Conservation (phyloP, 495 filamentous ascomycete species). For the Cercophora sp. region DNA sequence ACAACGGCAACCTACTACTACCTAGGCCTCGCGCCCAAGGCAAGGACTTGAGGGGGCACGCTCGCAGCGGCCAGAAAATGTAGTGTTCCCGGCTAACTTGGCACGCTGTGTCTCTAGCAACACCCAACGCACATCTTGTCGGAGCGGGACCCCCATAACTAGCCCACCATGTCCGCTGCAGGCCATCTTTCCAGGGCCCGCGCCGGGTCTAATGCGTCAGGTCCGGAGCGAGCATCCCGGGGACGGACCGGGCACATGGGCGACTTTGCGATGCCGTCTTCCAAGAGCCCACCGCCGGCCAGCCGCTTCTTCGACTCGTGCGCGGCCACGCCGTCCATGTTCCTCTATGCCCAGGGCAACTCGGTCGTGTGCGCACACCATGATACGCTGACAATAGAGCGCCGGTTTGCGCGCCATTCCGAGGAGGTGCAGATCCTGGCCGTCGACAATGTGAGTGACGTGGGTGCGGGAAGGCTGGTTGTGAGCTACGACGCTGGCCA, state of each 20-base stretch:
- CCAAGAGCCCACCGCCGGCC: slow-evolving; percentile 31
- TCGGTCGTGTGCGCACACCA: slow-evolving; percentile 79
- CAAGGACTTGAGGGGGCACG: too few relatives aligned
- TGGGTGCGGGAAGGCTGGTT: slow-evolving; percentile 76
- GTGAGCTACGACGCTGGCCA: slow-evolving; percentile 90
- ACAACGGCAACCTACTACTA: too few relatives aligned
- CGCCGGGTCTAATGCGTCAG: slow-evolving; percentile 55
- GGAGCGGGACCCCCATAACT: slow-evolving; percentile 23
- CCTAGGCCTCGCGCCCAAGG: too few relatives aligned
- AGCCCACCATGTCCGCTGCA: slow-evolving; percentile 40
- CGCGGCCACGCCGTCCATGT: slow-evolving; percentile 80
- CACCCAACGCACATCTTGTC: slow-evolving; percentile 12
- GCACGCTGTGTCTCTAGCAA: slow-evolving; percentile 7
- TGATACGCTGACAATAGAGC: slow-evolving; percentile 86
- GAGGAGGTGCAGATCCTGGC: slow-evolving; percentile 79
- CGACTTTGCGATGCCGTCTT: slow-evolving; percentile 50
- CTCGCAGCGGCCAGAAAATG: neutral
- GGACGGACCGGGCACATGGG: slow-evolving; percentile 39
- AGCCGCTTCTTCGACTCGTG: slow-evolving; percentile 72
- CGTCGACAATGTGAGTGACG: slow-evolving; percentile 89
- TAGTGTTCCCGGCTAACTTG: slow-evolving; percentile 19
- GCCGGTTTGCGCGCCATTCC: slow-evolving; percentile 77
- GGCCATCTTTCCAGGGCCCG: slow-evolving; percentile 52
- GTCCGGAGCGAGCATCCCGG: slow-evolving; percentile 37
- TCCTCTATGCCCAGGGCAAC: slow-evolving; percentile 79